Percentiles rank a stretch among this genome's conserved stretches.
Conservation (phyloP, 192 early-diverging fungal genomes). For the Linnemannia hyalina region DNA sequence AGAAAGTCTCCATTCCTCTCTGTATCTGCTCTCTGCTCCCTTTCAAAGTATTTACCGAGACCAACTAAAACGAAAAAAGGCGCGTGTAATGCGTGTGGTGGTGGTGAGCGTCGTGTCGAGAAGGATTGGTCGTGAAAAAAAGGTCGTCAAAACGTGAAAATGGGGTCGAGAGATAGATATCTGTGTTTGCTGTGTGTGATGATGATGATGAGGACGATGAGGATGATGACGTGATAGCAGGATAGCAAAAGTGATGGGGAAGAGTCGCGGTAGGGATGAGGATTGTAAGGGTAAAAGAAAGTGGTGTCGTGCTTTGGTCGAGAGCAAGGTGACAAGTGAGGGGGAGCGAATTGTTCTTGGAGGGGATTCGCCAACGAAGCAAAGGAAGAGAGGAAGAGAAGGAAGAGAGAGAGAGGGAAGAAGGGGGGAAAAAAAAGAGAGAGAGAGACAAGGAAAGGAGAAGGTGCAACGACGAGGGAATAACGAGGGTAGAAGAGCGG, state of each 20-base stretch:
- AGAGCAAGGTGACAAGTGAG: not conserved
- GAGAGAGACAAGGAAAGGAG: conserved; percentile 8
- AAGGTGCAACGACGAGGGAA: not conserved
- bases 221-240: not conserved
- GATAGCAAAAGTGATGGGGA: not conserved
- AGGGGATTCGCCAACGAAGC: not conserved
- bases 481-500: conserved; percentile 2
- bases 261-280: not conserved
- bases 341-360: not conserved
- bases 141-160: not conserved
- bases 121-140: conserved; percentile 7
- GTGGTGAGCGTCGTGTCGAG: not conserved
- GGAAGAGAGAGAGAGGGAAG: conserved; percentile 47
- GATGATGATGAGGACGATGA: not conserved
- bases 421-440: not conserved
- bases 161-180: not conserved
- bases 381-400: conserved; percentile 42
- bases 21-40: not conserved
- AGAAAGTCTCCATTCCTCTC: not conserved
- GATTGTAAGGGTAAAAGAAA: not conserved
- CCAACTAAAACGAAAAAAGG: not conserved
- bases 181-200: not conserved
- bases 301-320: not conserved
- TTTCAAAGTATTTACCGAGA: conserved; percentile 6
- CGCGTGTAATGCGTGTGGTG: not conserved